These are phyloP conservation scores for Pichia rugopelliculosa DNA, from an alignment of 805 yeast species.

Conservation along the genomic window DNA sequence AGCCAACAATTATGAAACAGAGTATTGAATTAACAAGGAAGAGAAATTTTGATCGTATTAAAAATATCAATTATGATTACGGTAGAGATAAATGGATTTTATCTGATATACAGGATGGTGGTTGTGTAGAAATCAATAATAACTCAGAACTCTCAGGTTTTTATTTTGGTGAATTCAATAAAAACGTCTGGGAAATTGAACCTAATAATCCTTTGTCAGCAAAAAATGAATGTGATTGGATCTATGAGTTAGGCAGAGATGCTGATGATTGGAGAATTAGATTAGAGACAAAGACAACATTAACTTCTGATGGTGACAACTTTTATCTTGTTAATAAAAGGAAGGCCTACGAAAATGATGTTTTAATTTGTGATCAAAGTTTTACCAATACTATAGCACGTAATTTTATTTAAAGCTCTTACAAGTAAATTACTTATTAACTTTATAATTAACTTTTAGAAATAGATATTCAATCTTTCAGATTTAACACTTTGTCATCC, in stretches of 20 bases:
- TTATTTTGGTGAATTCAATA: constrained; percentile 34
- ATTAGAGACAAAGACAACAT: constrained; percentile 25
- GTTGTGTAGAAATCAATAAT: constrained; percentile 28
- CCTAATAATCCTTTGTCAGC: constrained; percentile 35
- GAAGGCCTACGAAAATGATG: constrained; percentile 30
- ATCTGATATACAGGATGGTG: constrained; percentile 31
- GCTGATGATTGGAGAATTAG: constrained; percentile 33
- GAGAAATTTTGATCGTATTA: constrained; percentile 22
- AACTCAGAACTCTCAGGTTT: constrained; percentile 31
- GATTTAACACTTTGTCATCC: constrained; percentile 13
- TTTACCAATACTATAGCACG: constrained; percentile 32
- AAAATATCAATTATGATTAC: constrained; percentile 27
- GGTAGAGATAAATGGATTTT: constrained; percentile 30
- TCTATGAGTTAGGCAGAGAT: constrained; percentile 35
- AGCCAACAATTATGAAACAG: constrained; percentile 25
- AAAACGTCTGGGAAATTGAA: constrained; percentile 32
- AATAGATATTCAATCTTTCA: constrained; percentile 1
- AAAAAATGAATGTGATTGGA: constrained; percentile 33
- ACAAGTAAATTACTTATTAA: not conserved
- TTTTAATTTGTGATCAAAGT: constrained; percentile 26
- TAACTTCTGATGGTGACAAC: constrained; percentile 28
- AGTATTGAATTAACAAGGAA: constrained; percentile 21
- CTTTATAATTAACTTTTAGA: not conserved
- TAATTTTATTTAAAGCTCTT: constrained; percentile 21
- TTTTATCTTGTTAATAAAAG: constrained; percentile 29